phyloP scores from a whole-genome alignment of 2,329 filamentous ascomycete species.

The Colletotrichum sansevieriae region DNA sequence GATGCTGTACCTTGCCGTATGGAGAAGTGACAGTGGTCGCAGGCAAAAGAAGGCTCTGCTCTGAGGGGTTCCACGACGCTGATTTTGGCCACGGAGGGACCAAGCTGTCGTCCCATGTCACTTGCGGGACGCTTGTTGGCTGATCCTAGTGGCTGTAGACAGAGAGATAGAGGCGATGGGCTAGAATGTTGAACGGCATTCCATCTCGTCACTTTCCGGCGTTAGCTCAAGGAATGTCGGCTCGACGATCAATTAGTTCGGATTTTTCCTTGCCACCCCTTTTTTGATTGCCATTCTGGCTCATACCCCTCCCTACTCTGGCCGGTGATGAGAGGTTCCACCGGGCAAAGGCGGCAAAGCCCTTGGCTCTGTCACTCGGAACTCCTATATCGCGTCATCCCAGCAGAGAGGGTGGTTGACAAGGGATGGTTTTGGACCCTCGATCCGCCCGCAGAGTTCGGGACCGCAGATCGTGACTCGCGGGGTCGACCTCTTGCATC shows the following conservation, averaged over 20 bases:
- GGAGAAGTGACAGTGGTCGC: neutral
- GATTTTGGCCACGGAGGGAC: conserved; percentile 10
- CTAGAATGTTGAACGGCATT: conserved; percentile 35
- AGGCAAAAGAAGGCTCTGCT: conserved; percentile 6
- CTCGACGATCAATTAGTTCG: conserved; percentile 37
- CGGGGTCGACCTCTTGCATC: conserved; percentile 39
- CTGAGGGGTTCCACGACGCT: conserved; percentile 1
- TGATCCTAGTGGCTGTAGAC: conserved; percentile 24
- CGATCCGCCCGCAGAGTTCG: conserved; percentile 33
- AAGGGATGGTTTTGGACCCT: conserved; percentile 38
- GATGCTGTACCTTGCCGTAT: conserved; percentile 3
- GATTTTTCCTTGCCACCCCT: conserved; percentile 38
- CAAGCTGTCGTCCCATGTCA: conserved; percentile 41
- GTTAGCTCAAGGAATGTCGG: conserved; percentile 31
- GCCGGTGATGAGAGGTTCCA: conserved; percentile 22
- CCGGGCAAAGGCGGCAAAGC: conserved; percentile 40
- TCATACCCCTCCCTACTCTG: conserved; percentile 9
- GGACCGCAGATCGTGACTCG: conserved; percentile 39
- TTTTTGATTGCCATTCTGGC: conserved; percentile 25
- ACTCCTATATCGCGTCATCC: conserved; percentile 22
- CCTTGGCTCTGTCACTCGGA: conserved; percentile 21
- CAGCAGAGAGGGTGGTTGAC: conserved; percentile 13
- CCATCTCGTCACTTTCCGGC: conserved; percentile 27
- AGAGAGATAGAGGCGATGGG: conserved; percentile 17
- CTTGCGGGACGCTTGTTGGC: conserved; percentile 37